phyloP scores from a whole-genome alignment of 306 rosid genomes.

The Gleditsia sinensis region DNA sequence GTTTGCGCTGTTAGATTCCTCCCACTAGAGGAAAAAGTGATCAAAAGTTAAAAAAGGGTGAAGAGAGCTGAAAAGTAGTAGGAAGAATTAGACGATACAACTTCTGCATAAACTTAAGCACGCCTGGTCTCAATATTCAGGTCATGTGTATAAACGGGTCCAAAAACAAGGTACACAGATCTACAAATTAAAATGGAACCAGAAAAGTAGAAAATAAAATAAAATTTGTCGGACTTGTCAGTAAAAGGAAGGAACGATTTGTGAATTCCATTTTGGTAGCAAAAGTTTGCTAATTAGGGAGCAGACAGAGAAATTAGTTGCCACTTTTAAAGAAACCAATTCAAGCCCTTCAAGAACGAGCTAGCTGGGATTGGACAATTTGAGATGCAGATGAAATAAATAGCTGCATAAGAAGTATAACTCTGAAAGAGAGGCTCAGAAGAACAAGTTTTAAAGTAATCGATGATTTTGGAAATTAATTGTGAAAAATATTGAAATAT shows the following conservation, averaged over 20 bases:
- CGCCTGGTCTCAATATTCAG: constrained; percentile 2
- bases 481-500: too few species aligned
- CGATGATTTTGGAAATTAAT: too few species aligned
- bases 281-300: not conserved
- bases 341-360: not conserved
- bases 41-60: constrained; percentile 16
- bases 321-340: not conserved
- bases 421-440: not conserved
- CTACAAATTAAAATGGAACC: not conserved
- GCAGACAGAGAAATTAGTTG: not conserved
- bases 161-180: not conserved
- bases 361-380: not conserved
- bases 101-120: constrained; percentile 18
- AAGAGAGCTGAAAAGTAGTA: constrained; percentile 34
- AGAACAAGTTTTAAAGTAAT: too few species aligned
- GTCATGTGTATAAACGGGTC: not conserved
- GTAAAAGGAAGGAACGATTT: constrained; percentile 2
- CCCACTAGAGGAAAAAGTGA: constrained; percentile 32
- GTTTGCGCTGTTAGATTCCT: constrained; percentile 43
- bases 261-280: not conserved
- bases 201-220: constrained; percentile 11
- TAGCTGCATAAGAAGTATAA: not conserved
- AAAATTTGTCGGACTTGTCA: not conserved
- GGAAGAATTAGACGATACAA: constrained; percentile 21
- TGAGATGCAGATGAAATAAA: not conserved